Evolutionary conservation across 2,329 filamentous ascomycete species (phyloP).

Genomic region (Fusarium sp.): DNA sequence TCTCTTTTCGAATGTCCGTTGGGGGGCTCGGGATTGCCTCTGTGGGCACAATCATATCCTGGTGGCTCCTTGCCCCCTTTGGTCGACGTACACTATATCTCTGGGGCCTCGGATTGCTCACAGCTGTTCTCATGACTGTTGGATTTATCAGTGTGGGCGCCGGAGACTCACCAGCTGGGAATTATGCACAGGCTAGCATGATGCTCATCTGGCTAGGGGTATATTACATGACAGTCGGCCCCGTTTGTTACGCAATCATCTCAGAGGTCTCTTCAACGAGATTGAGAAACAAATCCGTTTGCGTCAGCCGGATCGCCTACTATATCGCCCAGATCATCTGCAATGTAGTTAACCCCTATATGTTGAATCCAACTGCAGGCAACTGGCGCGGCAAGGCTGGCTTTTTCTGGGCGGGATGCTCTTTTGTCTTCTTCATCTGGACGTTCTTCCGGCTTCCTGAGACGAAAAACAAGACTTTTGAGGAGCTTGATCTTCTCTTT

Average conservation of each 20-base stretch:
- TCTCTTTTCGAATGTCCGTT: constrained; percentile 36
- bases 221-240: constrained; percentile 57
- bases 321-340: constrained; percentile 44
- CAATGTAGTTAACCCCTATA: constrained; percentile 47
- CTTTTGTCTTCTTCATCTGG: constrained; percentile 57
- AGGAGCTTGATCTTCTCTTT: constrained; percentile 68
- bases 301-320: constrained; percentile 52
- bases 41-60: constrained; percentile 34
- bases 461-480: constrained; percentile 59
- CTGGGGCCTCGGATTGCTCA: constrained; percentile 26
- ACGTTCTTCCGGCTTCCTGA: constrained; percentile 66
- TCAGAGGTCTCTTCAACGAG: constrained; percentile 55
- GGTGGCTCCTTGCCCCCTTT: constrained; percentile 32
- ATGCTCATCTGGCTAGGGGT: constrained; percentile 57
- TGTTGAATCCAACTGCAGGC: constrained; percentile 48
- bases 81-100: constrained; percentile 35
- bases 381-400: constrained; percentile 52
- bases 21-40: constrained; percentile 38
- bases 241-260: constrained; percentile 58
- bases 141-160: constrained; percentile 48
- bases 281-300: constrained; percentile 56
- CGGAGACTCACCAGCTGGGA: constrained; percentile 14
- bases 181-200: constrained; percentile 52
- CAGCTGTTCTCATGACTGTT: constrained; percentile 14
- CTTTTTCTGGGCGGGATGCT: constrained; percentile 59